Evolutionary conservation across 2,329 filamentous ascomycete genomes (phyloP), one percentile per base, ranked within the genome.

Genomic region (Ploettnerulaceae sp.): DNA sequence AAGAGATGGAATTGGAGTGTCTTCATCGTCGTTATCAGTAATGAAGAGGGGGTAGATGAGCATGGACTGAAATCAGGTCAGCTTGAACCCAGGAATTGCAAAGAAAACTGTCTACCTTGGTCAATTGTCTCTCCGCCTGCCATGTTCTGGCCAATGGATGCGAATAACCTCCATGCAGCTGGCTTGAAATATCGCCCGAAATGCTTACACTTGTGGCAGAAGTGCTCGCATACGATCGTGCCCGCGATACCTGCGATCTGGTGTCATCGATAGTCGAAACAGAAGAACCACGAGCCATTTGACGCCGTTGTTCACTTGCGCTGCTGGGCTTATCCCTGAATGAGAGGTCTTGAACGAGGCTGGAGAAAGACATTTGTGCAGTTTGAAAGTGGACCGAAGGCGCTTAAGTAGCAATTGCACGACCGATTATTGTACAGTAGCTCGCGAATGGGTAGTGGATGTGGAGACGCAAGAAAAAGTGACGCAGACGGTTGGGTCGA

Each of bases 1-100:
- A 3, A 98, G 79, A 15, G 90, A 95, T 40, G 90, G 84, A 47
- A 98, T 94, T 12, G 86, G 75, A 11, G 84, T 86, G 71, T 96
- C 87, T 71, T 97, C 91, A 62, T 97, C 88, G 26, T 91, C 86
- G 63, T 87, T 81, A 68, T 98, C 93, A 61, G 93, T 95, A 56
- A 98, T 81, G 72, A 98, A 98, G 57, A 98, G 77, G 9, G 93
- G 93, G 70, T 94, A 97, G 62, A 98, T 96, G 61, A 98, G 84
- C 93, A 97, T 97, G 28, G 90, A 93, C 89, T 95, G n/a, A 3
- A 8, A 5, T 20, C 5, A 12, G 7, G 42, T 49, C 29, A 49
- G 40, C 21, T 38, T 32, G 11, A 4, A 18, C 14, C 26, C 26
- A 17, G 14, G 14, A 14, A 33, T 20, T 12, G 18, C 35, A 24